Percentiles rank a stretch among this genome's conserved stretches.
Conservation (phyloP, 768 basidiomycete species). For the Gloeostereum incarnatum region DNA sequence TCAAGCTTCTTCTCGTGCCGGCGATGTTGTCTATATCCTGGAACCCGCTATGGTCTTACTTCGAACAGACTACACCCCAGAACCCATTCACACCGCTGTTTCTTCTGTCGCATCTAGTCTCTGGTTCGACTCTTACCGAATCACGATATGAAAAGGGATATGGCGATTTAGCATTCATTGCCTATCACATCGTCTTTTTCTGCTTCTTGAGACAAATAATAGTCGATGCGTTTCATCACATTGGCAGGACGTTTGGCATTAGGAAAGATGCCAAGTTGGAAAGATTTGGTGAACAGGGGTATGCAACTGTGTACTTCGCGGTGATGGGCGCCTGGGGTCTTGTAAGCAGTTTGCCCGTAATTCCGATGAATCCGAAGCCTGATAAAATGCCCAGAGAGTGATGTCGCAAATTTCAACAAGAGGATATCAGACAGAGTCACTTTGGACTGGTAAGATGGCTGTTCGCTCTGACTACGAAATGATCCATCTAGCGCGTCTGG, state of each 20-base stretch:
- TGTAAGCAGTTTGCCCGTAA: constrained; percentile 35
- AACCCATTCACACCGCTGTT: constrained; percentile 76
- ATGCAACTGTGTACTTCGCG: constrained; percentile 76
- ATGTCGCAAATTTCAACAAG: constrained; percentile 77
- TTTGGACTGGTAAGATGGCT: constrained; percentile 82
- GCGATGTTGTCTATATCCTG: constrained; percentile 57
- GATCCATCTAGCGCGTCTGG: not conserved
- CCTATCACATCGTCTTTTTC: constrained; percentile 81
- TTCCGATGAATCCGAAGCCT: constrained; percentile 1
- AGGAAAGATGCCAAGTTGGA: constrained; percentile 56
- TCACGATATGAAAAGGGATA: constrained; percentile 65
- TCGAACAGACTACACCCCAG: constrained; percentile 7
- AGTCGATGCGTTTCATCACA: constrained; percentile 54
- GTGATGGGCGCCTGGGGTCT: constrained; percentile 67
- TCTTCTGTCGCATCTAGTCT: constrained; percentile 58
- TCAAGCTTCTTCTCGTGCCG: constrained; percentile 57
- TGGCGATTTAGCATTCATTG: constrained; percentile 70
- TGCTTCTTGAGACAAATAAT: constrained; percentile 78
- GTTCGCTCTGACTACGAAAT: constrained; percentile 5
- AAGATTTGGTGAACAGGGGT: constrained; percentile 87
- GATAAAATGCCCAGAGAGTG: constrained; percentile 42
- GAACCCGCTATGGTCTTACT: constrained; percentile 29
- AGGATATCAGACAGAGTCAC: constrained; percentile 78
- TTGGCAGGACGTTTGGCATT: constrained; percentile 68
- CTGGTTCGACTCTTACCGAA: constrained; percentile 39